Evolutionary conservation across 1,284 basidiomycete species (phyloP), one percentile per base, ranked within the genome.

Genomic region (Naganishia sp.): DNA sequence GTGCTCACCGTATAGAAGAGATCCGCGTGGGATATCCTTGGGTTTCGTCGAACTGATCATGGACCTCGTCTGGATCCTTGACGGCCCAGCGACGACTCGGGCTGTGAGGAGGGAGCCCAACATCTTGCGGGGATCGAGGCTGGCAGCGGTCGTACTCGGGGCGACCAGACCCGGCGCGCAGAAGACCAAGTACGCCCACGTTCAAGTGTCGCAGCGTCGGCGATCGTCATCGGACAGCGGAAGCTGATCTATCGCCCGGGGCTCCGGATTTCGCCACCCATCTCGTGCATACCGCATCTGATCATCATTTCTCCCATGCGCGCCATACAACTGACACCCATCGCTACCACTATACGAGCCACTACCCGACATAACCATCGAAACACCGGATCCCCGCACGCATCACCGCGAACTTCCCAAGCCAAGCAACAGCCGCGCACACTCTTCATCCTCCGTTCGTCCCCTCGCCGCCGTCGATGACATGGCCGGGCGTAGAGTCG

Each of bases 371-470:
- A 60, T 60, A 16, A 10, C 7, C 28, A 9, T 44, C 43, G 18
- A 44, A 13, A 3, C 39, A 21, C 56, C 28, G 9, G 46, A 23
- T 50, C 3, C 21, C 25, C 49, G 7, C 49, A 4, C 16, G 13
- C 7, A 53, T 43, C 36, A 61, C 39, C 59, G 59, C 59, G 48
- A 61, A 52, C 59, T 61, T 11, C 59, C 59, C 46, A 69, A 46
- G 3, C 68, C 68, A 16, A 69, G 61, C 45, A 69, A 61, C 25
- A 69, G 48, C 48, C 68, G 54, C 21, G 68, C 68, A 21, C 57
- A 61, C 49, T 69, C 68, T 52, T 69, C 68, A 56, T 69, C 68
- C 36, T 56, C 65, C 33, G 61, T 45, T 23, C 54, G 23, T 36
- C 53, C 65, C 28, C 42, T 39, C 13, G 36, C 44, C 33, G 53